phyloP scores from a whole-genome alignment of 2,329 filamentous ascomycete species.

The Stagonosporopsis vannaccii region DNA sequence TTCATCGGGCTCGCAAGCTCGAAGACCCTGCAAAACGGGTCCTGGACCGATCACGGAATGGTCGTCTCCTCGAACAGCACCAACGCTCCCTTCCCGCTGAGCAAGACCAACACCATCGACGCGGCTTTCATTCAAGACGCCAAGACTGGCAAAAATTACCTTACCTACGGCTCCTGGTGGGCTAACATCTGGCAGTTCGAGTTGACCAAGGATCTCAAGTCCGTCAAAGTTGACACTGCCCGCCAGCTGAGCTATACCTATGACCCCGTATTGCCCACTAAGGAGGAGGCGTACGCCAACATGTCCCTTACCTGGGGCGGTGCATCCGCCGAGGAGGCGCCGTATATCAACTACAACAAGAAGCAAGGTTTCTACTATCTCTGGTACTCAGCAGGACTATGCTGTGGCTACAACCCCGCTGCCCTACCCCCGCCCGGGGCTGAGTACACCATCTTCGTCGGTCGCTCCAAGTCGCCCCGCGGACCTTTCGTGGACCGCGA shows the following conservation, averaged over 20 bases:
- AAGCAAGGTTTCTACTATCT: constrained; percentile 59
- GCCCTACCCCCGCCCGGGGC: constrained; percentile 58
- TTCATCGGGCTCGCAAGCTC: constrained; percentile 64
- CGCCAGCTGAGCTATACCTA: constrained; percentile 1
- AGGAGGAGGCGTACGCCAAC: not conserved
- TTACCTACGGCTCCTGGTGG: constrained; percentile 73
- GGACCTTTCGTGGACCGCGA: constrained; percentile 55
- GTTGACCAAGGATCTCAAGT: constrained; percentile 34
- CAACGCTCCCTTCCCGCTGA: constrained; percentile 14
- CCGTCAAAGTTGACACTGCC: not conserved
- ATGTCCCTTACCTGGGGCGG: not conserved
- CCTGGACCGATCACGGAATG: constrained; percentile 63
- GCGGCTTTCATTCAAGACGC: constrained; percentile 48
- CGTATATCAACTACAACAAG: not conserved
- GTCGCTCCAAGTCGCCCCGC: constrained; percentile 58
- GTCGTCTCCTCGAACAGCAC: constrained; percentile 36
- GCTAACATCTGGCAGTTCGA: constrained; percentile 2
- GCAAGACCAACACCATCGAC: constrained; percentile 56
- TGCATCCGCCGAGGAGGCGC: not conserved
- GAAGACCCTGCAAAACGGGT: constrained; percentile 55
- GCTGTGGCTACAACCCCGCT: constrained; percentile 60
- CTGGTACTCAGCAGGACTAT: constrained; percentile 65
- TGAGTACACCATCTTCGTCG: constrained; percentile 70
- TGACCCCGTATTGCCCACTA: not conserved
- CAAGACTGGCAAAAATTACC: constrained; percentile 44